Evolutionary conservation across 306 rosid genomes (phyloP), one percentile per base, ranked within the genome.

Genomic region (Gynostemma pentaphyllum): DNA sequence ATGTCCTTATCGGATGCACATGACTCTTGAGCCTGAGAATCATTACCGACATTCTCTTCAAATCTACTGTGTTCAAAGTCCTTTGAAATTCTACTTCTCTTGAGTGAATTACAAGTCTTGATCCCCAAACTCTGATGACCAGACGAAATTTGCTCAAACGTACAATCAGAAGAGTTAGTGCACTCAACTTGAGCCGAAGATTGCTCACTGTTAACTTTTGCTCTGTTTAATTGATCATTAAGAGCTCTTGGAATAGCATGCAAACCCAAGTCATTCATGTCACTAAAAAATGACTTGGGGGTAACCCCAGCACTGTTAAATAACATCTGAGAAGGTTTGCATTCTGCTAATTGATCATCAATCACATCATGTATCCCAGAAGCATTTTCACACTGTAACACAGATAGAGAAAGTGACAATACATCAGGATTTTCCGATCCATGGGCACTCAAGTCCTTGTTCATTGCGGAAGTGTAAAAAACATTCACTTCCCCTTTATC

Each of bases 161-260:
- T 63, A 63, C 71, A 64, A 39, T 42, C 5, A 7, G 50, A 57
- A 41, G 66, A 67, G 68, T 51, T 68, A 55, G 42, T 53, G 37
- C 72, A 51, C 63, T 75, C 80, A 66, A 61, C 74, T 74, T 64
- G 80, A 56, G 69, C 74, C 54, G 51, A 49, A 42, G 42, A 30
- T 71, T 61, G 70, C 46, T 53, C 74, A 53, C 24, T 37, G 45
- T 24, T 62, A 57, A 52, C 47, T 18, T 61, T 46, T 46, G 34
- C 53, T 28, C 64, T 40, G 28, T 67, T 76, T 64, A 55, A 68
- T 68, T 45, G 63, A 59, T 74, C 69, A 51, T 18, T 51, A 29
- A 48, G 56, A 51, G 22, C 62, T 59, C 26, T 37, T 37, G 40
- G 63, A 37, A 41, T 39, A 67, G 66, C 39, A 62, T 12, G 60